phyloP scores from a whole-genome alignment of 2,329 filamentous ascomycete genomes.

The Talaromyces atroroseus region DNA sequence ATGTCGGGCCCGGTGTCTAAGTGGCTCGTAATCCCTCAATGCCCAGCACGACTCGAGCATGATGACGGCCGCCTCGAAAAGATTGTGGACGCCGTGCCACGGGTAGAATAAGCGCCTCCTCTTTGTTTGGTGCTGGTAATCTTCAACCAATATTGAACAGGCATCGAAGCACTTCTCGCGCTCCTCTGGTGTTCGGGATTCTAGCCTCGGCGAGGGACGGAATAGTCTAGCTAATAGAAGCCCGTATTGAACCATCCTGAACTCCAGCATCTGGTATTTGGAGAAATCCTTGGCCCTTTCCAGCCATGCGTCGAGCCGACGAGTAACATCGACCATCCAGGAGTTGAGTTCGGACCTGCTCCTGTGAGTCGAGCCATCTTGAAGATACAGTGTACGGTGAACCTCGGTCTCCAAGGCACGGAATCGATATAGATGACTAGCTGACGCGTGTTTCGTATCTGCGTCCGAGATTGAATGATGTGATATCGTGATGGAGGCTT shows the following conservation, averaged over 20 bases:
- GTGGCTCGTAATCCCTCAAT: not conserved
- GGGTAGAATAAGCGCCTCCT: slow-evolving; percentile 11
- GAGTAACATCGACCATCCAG: slow-evolving; percentile 14
- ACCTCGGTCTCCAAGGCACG: slow-evolving; percentile 16
- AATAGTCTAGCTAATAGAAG: slow-evolving; percentile 5
- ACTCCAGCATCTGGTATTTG: slow-evolving; percentile 16
- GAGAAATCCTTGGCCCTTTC: slow-evolving; percentile 13
- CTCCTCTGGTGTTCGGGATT: slow-evolving; percentile 7
- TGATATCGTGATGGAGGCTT: slow-evolving; percentile 4
- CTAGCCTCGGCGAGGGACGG: not conserved
- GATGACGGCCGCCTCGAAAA: slow-evolving; percentile 11
- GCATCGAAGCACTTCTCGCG: slow-evolving; percentile 8
- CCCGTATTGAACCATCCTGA: slow-evolving; percentile 18
- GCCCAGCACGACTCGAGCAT: not conserved
- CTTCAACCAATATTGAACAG: slow-evolving; percentile 4
- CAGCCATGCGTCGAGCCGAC: slow-evolving; percentile 13
- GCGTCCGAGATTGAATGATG: not conserved
- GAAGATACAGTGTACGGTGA: slow-evolving; percentile 15
- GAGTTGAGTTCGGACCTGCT: not conserved
- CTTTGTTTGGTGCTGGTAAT: slow-evolving; percentile 4
- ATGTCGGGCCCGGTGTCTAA: not conserved
- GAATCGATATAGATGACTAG: slow-evolving; percentile 16
- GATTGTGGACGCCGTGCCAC: slow-evolving; percentile 11
- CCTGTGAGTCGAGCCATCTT: slow-evolving; percentile 6
- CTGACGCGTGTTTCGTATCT: slow-evolving; percentile 12